Evolutionary conservation across 129 eudicot species (phyloP), one percentile per base, ranked within the genome.

Genomic region (Tagetes patula): DNA sequence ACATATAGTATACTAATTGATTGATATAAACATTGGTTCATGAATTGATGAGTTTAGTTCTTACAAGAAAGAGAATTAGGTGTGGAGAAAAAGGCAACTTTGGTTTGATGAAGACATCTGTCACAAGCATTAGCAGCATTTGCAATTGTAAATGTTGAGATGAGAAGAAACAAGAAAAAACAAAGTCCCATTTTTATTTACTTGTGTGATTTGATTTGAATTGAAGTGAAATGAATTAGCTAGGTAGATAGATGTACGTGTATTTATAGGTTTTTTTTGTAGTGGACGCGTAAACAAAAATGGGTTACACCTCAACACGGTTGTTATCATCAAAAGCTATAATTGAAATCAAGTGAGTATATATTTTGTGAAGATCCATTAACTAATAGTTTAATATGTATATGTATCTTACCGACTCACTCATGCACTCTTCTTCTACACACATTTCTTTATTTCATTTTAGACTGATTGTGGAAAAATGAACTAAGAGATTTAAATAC

Each of bases 61-160:
- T 83, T 85, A 91, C 97, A 87, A 48, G 87, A 84, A 77, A 87
- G 95, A 1, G 87, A 83, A 70, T 89, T 75, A 67, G 86, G 66
- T 47, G 31, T 61, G 78, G 90, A 84, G 75, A 86, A 82, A 82
- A 54, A 93, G 48, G 92, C 76, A 62, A 79, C 92, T 80, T 84
- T 93, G 63, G 82, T 46, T 79, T 78, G 89, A 67, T 87, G 90
- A 32, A 89, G 80, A 53, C 98, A 92, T 78, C 82, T 53, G 39
- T 78, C 82, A 70, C 95, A 93, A 52, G 88, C 93, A 80, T 75
- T 62, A 20, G 27, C 27, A 20, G 27, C 27, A 20, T 20, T 20
- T 20, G 27, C 27, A 20, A 20, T 20, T 20, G 27, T 20, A 20
- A 20, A 20, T 58, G 87, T 66, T 49, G 89, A 80, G 46, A 87